Conservation (phyloP, 2,329 filamentous ascomycete genomes). For the Fusarium acutatum region DNA sequence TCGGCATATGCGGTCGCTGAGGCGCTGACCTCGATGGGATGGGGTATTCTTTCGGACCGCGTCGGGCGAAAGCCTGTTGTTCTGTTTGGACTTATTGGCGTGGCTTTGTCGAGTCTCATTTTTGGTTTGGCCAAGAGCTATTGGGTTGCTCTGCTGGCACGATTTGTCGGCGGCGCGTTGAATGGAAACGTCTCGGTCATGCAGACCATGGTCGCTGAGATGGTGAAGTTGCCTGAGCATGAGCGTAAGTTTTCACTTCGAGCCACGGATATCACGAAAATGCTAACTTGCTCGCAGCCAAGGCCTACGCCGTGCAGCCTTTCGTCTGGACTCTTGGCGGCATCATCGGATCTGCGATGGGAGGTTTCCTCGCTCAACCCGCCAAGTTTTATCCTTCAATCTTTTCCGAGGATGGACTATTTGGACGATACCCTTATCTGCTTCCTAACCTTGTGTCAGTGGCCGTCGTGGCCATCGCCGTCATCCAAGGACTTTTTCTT, state of each 20-base stretch:
- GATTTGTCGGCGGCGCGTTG: constrained; percentile 84
- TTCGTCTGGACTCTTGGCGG: constrained; percentile 89
- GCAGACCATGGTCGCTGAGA: constrained; percentile 87
- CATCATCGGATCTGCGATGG: constrained; percentile 86
- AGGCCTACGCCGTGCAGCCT: constrained; percentile 87
- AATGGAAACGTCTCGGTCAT: constrained; percentile 93
- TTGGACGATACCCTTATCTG: constrained; percentile 71
- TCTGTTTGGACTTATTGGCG: constrained; percentile 77
- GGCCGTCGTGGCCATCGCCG: constrained; percentile 68
- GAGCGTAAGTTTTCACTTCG: constrained; percentile 55
- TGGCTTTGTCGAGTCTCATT: constrained; percentile 77
- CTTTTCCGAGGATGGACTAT: constrained; percentile 51
- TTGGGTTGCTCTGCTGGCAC: constrained; percentile 81
- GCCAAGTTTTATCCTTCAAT: constrained; percentile 76
- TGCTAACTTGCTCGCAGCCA: constrained; percentile 17
- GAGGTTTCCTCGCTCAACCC: constrained; percentile 74
- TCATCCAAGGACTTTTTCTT: constrained; percentile 70
- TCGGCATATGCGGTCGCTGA: constrained; percentile 90
- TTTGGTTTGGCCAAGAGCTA: constrained; percentile 85
- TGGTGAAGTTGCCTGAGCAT: constrained; percentile 90
- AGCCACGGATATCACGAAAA: fast-evolving
- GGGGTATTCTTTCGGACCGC: constrained; percentile 63
- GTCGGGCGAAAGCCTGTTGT: constrained; percentile 75
- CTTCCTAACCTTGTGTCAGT: constrained; percentile 62
- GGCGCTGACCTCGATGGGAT: constrained; percentile 78